Evolutionary conservation across 805 yeast genomes (phyloP).

Genomic region (Candida orba): DNA sequence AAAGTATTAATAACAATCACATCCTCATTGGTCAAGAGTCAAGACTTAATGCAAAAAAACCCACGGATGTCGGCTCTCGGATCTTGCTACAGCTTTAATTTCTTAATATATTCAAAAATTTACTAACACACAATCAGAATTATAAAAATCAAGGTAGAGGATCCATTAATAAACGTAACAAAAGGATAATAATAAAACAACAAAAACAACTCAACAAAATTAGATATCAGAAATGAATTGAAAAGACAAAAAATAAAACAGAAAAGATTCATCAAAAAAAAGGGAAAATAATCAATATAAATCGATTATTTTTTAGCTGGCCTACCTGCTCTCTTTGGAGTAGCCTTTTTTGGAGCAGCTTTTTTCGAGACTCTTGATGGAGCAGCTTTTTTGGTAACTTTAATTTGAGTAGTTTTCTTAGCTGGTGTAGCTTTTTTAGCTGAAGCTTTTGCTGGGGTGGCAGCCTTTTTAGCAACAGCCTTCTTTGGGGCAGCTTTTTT

Average conservation of each 20-base stretch:
- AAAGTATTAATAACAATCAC: no score
- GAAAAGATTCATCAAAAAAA: neutral
- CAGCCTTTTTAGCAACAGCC: neutral
- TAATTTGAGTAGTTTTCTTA: constrained; percentile 11
- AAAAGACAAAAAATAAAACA: no score
- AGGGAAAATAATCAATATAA: neutral
- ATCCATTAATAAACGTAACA: neutral
- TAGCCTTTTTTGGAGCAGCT: constrained; percentile 20
- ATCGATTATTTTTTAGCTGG: constrained; percentile 8
- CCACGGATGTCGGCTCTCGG: no score
- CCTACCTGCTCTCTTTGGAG: constrained; percentile 9
- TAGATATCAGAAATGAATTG: neutral
- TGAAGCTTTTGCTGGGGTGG: neutral
- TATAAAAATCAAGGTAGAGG: neutral
- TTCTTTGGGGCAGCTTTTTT: constrained; percentile 12
- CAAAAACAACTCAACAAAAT: neutral
- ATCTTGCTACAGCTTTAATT: no score
- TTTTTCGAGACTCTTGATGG: constrained; percentile 8
- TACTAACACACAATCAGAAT: neutral
- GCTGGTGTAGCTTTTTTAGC: constrained; percentile 21
- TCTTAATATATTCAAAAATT: neutral
- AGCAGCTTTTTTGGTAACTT: neutral
- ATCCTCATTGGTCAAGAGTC: no score
- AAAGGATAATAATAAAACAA: constrained; percentile 1
- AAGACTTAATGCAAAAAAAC: no score